Percentiles rank a stretch among this genome's conserved stretches.
These are phyloP conservation scores for Beta macrorhiza DNA, from an alignment of 179 eudicot genomes.

Conservation along the genomic window DNA sequence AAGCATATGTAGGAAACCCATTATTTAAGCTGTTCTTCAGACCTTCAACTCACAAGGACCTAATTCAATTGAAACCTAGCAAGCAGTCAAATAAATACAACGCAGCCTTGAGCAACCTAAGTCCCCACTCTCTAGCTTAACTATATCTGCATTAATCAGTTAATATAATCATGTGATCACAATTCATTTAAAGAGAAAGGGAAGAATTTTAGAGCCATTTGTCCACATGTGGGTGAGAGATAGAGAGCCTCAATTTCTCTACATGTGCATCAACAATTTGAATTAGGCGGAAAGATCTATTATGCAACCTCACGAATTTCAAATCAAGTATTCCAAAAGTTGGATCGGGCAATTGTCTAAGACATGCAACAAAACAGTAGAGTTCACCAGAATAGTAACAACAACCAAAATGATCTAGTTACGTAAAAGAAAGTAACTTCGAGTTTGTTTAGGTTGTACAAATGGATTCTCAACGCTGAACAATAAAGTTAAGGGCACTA, in stretches of 20 bases:
- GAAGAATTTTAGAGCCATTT: background rate
- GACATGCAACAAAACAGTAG: background rate
- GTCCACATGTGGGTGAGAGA: background rate
- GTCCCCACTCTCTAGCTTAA: background rate
- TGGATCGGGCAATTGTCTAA: background rate
- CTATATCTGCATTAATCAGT: background rate
- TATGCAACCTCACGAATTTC: background rate
- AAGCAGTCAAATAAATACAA: background rate
- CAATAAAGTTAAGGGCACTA: background rate
- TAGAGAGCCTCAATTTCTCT: background rate
- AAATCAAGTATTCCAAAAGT: background rate
- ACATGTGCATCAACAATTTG: background rate
- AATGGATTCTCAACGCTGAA: background rate
- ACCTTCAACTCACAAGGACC: background rate
- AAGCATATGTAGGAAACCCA: background rate
- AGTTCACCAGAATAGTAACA: background rate
- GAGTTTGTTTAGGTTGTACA: background rate
- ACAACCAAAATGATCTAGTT: background rate
- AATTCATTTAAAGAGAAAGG: background rate
- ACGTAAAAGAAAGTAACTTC: background rate
- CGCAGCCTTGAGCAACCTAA: background rate
- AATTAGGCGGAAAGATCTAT: no score
- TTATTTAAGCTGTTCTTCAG: background rate
- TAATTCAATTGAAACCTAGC: background rate
- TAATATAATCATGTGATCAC: background rate